Base-by-base conservation (phyloP, 78 protist genomes). In the Dictyostelium brefeldianum region DNA sequence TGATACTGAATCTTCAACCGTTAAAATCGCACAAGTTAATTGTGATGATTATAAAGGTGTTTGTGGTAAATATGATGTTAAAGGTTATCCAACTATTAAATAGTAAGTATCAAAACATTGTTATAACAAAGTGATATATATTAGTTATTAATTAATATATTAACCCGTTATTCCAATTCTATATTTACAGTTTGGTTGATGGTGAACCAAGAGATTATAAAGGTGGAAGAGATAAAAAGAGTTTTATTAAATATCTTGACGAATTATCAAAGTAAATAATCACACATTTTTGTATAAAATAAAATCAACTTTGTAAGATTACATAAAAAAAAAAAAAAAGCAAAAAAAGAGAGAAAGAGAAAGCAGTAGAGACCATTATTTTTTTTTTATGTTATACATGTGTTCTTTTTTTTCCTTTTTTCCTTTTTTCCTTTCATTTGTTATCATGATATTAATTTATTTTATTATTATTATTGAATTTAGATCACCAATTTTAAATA, bases 11-110 rank as follows among this genome's bases (percentile, higher is more conserved):
- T 77, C 25, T 85, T 15, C 73, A 17, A 41, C 31, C 5, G 80
- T 67, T 6, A 69, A 83, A 57, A 53, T 90, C n/a, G 97, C 94
- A 15, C 51, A 95, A 56, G 92, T 95, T 3, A 91, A 95, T 18
- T 91, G 95, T 48, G 78, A 14, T 81, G 83, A n/a, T 27, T 36
- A 80, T 14, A 54, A 48, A 29, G n/a, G 47, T 5, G 29, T 74
- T 25, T 83, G 91, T 17, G 27, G 54, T 8, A 75, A 75, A 43
- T 74, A 31, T 47, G 78, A 70, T 0, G 70, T 91, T 9, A 80
- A n/a, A 51, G 90, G 95, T 25, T 91, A 65, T 74, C 95, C 95
- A 65, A 84, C 91, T 18, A 27, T 84, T 25, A 84, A 84, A 78
- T 78, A 43, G 83, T 78, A 78, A 20, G 12, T 78, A 73, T 20